Percentiles rank a stretch among this genome's conserved stretches.
Evolutionary conservation across 129 eudicot species (phyloP).

Genomic region (Tagetes patula): DNA sequence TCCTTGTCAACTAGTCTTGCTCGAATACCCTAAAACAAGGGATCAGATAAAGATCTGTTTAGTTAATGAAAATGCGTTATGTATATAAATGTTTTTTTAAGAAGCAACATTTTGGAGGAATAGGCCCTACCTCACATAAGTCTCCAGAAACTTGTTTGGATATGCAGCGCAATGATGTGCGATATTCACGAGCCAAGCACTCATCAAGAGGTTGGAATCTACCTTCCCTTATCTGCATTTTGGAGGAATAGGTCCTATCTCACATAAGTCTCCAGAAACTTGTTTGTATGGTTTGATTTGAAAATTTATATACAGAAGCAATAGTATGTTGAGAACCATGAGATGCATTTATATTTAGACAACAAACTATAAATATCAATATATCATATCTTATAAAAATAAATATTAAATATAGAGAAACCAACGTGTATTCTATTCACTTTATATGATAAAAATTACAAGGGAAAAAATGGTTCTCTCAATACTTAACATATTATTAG

Average conservation of each 20-base stretch:
- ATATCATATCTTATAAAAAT: no score
- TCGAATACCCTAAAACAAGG: conserved; percentile 66
- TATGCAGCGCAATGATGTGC: conserved; percentile 55
- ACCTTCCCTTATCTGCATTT: conserved; percentile 73
- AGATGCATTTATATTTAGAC: no score
- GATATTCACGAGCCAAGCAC: conserved; percentile 75
- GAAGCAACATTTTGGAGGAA: neutral
- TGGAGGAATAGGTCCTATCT: conserved; percentile 44
- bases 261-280: conserved; percentile 70
- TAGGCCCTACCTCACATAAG: conserved; percentile 65
- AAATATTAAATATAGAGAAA: no score
- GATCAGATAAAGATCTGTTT: neutral
- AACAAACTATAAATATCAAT: no score
- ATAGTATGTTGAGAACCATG: no score
- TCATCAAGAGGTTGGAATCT: conserved; percentile 82
- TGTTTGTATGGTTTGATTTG: conserved; percentile 31
- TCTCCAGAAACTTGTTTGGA: conserved; percentile 64
- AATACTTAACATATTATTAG: no score
- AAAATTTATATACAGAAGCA: no score
- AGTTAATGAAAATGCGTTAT: neutral
- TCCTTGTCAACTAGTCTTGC: conserved; percentile 89
- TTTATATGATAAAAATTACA: no score
- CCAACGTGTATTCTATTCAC: no score
- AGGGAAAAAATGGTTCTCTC: no score
- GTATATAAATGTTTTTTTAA: neutral